Evolutionary conservation across 441 rosid genomes (phyloP), one percentile per base, ranked within the genome.

Genomic region (Viola pubescens): DNA sequence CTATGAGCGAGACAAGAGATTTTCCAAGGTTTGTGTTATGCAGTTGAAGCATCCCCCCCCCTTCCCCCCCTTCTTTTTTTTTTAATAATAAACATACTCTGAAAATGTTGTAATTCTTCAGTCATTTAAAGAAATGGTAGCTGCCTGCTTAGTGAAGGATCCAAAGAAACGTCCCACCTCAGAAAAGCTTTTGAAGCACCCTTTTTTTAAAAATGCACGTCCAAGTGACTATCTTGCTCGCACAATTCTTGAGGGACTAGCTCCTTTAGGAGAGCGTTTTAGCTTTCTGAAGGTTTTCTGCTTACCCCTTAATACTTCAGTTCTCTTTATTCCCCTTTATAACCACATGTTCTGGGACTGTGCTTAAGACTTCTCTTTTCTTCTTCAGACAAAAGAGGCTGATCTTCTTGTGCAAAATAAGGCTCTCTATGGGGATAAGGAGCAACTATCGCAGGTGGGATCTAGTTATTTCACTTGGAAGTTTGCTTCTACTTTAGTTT

Each of bases 101-200:
- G 64, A 68, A 54, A 37, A 62, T 72, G 68, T 16, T 66, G 51
- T 50, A 40, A 43, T 43, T 67, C 70, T 66, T 40, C 78, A 89
- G 99, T 84, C 96, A 71, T 90, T 94, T 75, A 94, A 82, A 81
- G 97, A 94, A 73, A 45, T 90, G 91, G 97, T 90, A 54, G 87
- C 88, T 72, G 75, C 94, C 60, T 94, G 99, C 82, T 78, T 94
- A 55, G 97, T 88, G 71, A 94, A 94, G 86, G 99, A 94, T 79
- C 99, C 97, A 52, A 94, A 90, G 82, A 94, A 94, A 71, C 97
- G 95, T 61, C 99, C 97, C 40, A 63, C 95, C 49, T 79, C 95
- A 40, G 96, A 94, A 73, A 94, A 86, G 81, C 91, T 94, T 64
- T 61, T 86, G 73, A 90, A 94, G 73, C 99, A 94, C 73, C 81